Conservation (phyloP, 1,139 yeast genomes). For the Geotrichum reessii region DNA sequence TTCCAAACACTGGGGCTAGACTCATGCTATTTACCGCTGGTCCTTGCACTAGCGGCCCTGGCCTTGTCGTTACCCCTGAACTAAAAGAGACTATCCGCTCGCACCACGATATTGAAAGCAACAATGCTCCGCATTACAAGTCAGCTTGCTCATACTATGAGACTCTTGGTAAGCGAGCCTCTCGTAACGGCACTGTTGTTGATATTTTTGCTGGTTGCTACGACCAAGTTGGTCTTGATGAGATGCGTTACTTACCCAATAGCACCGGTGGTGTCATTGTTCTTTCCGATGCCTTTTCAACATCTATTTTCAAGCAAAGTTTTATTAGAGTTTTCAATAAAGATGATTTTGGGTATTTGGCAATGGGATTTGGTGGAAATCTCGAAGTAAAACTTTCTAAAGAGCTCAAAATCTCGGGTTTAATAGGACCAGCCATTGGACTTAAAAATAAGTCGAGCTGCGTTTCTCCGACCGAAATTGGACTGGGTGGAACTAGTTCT, state of each 20-base stretch:
- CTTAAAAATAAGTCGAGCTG: constrained; percentile 47
- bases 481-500: constrained; percentile 85
- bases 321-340: constrained; percentile 79
- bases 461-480: constrained; percentile 89
- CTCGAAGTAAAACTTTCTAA: constrained; percentile 83
- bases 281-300: constrained; percentile 90
- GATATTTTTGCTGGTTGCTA: constrained; percentile 97
- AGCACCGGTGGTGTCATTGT: constrained; percentile 91
- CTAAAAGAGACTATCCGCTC: constrained; percentile 91
- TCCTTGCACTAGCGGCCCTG: constrained; percentile 86
- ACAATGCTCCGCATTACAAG: constrained; percentile 57
- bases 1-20: constrained; percentile 53
- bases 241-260: constrained; percentile 86
- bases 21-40: constrained; percentile 67
- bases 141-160: constrained; percentile 87
- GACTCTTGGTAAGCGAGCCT: constrained; percentile 63
- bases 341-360: constrained; percentile 70
- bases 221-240: constrained; percentile 96
- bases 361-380: constrained; percentile 61
- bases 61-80: constrained; percentile 77
- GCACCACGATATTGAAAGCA: constrained; percentile 83
- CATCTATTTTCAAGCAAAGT: constrained; percentile 93
- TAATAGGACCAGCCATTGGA: constrained; percentile 90
- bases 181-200: constrained; percentile 77
- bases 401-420: constrained; percentile 84